These are phyloP conservation scores for Podaxis rugospora DNA, from an alignment of 768 basidiomycete species.

Conservation along the genomic window DNA sequence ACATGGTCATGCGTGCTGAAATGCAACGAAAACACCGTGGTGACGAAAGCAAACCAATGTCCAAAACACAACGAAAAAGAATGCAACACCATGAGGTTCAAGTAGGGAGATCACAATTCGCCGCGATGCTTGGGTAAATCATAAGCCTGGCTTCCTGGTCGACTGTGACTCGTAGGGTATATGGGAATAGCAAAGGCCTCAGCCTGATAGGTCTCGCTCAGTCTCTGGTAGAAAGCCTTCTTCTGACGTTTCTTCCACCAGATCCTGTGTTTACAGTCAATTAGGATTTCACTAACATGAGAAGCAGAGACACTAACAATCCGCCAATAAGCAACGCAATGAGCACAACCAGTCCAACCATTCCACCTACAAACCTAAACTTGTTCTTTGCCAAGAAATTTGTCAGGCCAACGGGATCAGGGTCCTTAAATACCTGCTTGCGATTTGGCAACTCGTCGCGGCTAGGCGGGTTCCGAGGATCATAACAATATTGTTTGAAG, in stretches of 20 bases:
- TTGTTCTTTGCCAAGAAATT: conserved; percentile 42
- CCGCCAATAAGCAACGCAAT: conserved; percentile 33
- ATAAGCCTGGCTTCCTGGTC: neutral
- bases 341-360: conserved; percentile 35
- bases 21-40: neutral
- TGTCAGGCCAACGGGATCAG: conserved; percentile 46
- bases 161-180: neutral
- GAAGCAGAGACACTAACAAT: conserved; percentile 28
- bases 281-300: neutral
- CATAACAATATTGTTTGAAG: conserved; percentile 52
- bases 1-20: neutral
- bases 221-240: conserved; percentile 5
- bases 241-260: conserved; percentile 25
- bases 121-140: conserved; percentile 2
- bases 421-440: conserved; percentile 44
- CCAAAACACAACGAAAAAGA: neutral
- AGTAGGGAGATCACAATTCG: neutral
- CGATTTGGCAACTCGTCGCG: conserved; percentile 39
- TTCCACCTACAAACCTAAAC: conserved; percentile 43
- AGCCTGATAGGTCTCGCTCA: conserved; percentile 2
- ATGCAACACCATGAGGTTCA: neutral
- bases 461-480: conserved; percentile 40
- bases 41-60: neutral
- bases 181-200: conserved; percentile 2
- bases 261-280: conserved; percentile 14